These are phyloP conservation scores for Boletus tomentosulus DNA, from an alignment of 768 basidiomycete species.

Conservation along the genomic window DNA sequence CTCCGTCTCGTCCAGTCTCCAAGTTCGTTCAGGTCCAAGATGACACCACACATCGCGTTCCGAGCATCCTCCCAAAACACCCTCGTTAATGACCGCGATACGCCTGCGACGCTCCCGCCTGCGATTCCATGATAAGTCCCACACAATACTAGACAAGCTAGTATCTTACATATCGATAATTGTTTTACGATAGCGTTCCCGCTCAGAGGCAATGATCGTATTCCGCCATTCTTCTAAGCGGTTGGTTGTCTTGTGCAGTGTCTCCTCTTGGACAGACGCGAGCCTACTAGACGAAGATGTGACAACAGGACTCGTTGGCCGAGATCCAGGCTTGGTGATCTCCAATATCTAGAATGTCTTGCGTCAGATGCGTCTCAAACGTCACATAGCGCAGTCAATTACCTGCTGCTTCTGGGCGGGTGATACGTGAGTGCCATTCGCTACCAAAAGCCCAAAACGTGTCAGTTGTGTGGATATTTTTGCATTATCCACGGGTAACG, in stretches of 20 bases:
- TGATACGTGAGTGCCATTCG: conserved; percentile 58
- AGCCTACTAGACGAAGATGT: conserved; percentile 13
- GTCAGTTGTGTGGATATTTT: conserved; percentile 60
- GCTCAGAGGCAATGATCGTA: conserved; percentile 63
- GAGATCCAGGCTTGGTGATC: conserved; percentile 39
- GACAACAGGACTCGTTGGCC: background rate
- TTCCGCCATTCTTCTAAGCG: conserved; percentile 72
- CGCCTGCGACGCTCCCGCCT: conserved; percentile 80
- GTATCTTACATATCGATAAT: conserved; percentile 62
- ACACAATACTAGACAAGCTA: background rate
- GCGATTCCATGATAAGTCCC: background rate
- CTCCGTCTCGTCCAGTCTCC: conserved; percentile 90
- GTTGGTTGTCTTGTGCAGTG: conserved; percentile 56
- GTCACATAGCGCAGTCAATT: background rate
- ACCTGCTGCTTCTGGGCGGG: conserved; percentile 74
- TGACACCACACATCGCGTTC: conserved; percentile 85
- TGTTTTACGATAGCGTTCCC: conserved; percentile 66
- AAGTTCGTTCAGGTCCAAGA: conserved; percentile 43
- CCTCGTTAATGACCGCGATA: conserved; percentile 54
- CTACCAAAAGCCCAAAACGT: conserved; percentile 65
- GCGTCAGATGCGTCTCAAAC: conserved; percentile 4
- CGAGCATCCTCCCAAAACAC: conserved; percentile 56
- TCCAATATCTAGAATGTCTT: conserved; percentile 48
- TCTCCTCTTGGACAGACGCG: conserved; percentile 25
- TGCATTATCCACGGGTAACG: conserved; percentile 22